Evolutionary conservation across 768 basidiomycete species (phyloP).

Genomic region (Rhizopogon vulgaris): DNA sequence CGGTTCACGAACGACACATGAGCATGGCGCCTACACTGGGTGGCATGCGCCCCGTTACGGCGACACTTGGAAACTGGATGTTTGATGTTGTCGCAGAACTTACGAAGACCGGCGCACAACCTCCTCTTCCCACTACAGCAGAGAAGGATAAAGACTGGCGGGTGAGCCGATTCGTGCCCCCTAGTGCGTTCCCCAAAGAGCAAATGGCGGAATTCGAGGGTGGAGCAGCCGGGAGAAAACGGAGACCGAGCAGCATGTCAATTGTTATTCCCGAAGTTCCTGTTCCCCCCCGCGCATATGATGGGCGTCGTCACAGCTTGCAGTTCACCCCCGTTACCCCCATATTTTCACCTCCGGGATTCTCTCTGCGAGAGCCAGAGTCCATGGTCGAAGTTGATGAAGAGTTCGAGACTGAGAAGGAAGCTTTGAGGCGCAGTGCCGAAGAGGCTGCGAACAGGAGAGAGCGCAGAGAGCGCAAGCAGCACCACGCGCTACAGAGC

Average conservation of each 20-base stretch:
- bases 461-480: conserved; percentile 20
- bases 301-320: conserved; percentile 39
- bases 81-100: conserved; percentile 71
- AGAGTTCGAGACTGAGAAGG: conserved; percentile 41
- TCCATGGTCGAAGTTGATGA: conserved; percentile 30
- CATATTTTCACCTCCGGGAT: conserved; percentile 25
- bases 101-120: conserved; percentile 28
- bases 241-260: conserved; percentile 28
- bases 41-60: conserved; percentile 47
- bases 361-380: not conserved
- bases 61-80: conserved; percentile 71
- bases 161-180: conserved; percentile 32
- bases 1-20: conserved; percentile 32
- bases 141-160: conserved; percentile 8
- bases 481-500: not conserved
- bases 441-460: conserved; percentile 31
- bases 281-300: conserved; percentile 24
- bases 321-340: conserved; percentile 60
- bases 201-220: conserved; percentile 12
- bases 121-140: conserved; percentile 12
- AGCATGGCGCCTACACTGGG: conserved; percentile 31
- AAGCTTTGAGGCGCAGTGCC: conserved; percentile 33
- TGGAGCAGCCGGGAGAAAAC: conserved; percentile 13
- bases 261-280: conserved; percentile 29
- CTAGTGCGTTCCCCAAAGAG: conserved; percentile 22